phyloP scores from a whole-genome alignment of 208 protist species.

The Trypanosoma melophagium region DNA sequence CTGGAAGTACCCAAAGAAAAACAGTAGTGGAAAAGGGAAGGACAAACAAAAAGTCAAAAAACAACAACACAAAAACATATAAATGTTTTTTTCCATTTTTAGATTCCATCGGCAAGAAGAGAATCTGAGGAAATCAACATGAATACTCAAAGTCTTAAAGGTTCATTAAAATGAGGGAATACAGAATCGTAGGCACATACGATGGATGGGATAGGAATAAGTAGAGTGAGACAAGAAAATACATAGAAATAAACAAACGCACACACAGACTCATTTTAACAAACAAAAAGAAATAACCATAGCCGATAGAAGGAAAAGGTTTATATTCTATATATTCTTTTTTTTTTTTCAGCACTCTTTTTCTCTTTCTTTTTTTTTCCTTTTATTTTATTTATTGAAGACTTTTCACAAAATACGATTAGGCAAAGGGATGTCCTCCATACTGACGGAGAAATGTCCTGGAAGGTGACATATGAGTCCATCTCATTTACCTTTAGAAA shows the following conservation, averaged over 20 bases:
- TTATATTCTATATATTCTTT: background rate
- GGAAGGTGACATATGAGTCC: no score
- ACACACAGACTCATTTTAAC: background rate
- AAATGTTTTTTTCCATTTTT: constrained; percentile 24
- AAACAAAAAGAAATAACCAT: no score
- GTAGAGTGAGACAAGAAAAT: constrained; percentile 7
- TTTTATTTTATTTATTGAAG: background rate
- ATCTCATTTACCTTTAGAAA: background rate
- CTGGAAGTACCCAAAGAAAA: no score
- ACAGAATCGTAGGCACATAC: constrained; percentile 17
- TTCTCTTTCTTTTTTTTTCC: background rate
- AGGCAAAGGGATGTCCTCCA: no score
- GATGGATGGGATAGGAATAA: constrained; percentile 10
- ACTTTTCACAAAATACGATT: background rate
- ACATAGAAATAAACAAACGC: constrained; percentile 3
- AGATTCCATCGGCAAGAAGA: background rate
- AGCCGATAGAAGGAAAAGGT: constrained; percentile 7
- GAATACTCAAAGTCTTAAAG: no score
- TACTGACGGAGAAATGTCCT: no score
- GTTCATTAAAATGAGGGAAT: constrained; percentile 17
- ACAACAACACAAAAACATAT: constrained; percentile 15
- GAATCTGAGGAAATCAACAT: constrained; percentile 11
- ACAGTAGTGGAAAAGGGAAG: constrained; percentile 7
- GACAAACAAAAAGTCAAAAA: constrained; percentile 4
- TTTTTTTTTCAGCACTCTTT: constrained; percentile 1